Evolutionary conservation across 495 filamentous ascomycete genomes (phyloP).

Genomic region (Penicillium subrubescens): DNA sequence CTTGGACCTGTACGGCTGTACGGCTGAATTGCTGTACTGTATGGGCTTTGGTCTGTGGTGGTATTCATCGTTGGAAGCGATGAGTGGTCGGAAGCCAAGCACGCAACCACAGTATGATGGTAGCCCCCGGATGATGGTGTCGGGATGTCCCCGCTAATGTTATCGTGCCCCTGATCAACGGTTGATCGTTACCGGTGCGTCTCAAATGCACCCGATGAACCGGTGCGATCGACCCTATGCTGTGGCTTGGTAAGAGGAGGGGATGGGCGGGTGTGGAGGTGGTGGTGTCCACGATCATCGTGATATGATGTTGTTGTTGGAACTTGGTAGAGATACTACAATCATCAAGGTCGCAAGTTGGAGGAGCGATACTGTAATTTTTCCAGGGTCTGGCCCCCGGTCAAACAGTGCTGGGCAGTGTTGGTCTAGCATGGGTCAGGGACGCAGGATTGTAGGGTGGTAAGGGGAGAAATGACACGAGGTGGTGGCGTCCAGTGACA

Average conservation of each 20-base stretch:
- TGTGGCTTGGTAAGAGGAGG: conserved; percentile 7
- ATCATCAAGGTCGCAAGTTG: background rate
- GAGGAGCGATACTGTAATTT: background rate
- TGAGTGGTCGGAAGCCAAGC: background rate
- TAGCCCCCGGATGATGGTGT: background rate
- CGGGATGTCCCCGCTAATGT: background rate
- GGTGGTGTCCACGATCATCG: conserved; percentile 2
- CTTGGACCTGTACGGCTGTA: background rate
- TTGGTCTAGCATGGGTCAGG: background rate
- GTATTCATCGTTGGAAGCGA: background rate
- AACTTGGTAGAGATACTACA: background rate
- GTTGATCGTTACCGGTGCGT: conserved; percentile 18
- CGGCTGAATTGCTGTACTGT: background rate
- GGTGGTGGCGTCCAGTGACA: background rate
- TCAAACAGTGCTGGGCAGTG: background rate
- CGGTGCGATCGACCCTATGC: conserved; percentile 22
- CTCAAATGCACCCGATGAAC: no score
- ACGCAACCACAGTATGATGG: background rate
- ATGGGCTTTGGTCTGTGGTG: background rate
- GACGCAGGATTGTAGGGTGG: background rate
- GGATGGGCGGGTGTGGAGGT: conserved; percentile 9
- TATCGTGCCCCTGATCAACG: conserved; percentile 26
- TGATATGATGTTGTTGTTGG: background rate
- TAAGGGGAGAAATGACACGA: background rate
- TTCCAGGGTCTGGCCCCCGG: background rate